Base-by-base conservation (phyloP, 2,329 filamentous ascomycete genomes). In the Nothopassalora personata region DNA sequence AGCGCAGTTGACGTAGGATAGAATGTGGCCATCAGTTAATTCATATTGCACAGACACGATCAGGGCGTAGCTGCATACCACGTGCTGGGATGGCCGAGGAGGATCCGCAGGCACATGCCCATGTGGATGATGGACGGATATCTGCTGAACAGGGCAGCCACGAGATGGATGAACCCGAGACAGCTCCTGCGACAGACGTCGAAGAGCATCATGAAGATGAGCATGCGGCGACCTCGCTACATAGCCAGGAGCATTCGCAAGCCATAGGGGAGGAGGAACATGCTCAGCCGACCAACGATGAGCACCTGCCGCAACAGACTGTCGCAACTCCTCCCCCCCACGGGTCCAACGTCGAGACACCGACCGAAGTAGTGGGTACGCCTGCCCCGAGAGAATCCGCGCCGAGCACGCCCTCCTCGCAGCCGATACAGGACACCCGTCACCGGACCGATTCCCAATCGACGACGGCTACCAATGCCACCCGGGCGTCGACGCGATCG, bases 401-500 rank as follows among this genome's bases (percentile, higher is more conserved):
- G 9, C 60, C 64, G 19, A 60, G 59, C 18, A 67, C 67, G 11
- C 60, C 67, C 18, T 62, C 59, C 7, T 34, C 58, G 33, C 57
- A 58, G 27, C 58, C 56, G 15, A 19, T 51, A 28, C 31, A 53
- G 36, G 57, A 56, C 46, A 62, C 60, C 27, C 78, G 82, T 57
- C 68, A 76, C 58, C 79, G 84, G 59, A 86, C 84, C 15, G 83
- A 85, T 71, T 86, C 84, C 31, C 78, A 82, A 63, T 85, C 84
- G 18, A 85, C 83, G 2, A 81, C 66, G n/a, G 68, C 69, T 4
- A 78, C 79, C 39, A 75, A 74, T 33, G 78, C 79, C 27, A 79
- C 79, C 13, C 75, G 80, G 48, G 79, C 80, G 70, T 69, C 70
- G 13, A 60, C 64, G 18, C 53, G 66, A 28, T 83, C 85, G 72